A percentile compares a stretch with the other conserved stretches of the same genome.
These are phyloP conservation scores for Aspergillus quadrilineatus DNA, from an alignment of 2,329 filamentous ascomycete genomes.

Conservation along the genomic window DNA sequence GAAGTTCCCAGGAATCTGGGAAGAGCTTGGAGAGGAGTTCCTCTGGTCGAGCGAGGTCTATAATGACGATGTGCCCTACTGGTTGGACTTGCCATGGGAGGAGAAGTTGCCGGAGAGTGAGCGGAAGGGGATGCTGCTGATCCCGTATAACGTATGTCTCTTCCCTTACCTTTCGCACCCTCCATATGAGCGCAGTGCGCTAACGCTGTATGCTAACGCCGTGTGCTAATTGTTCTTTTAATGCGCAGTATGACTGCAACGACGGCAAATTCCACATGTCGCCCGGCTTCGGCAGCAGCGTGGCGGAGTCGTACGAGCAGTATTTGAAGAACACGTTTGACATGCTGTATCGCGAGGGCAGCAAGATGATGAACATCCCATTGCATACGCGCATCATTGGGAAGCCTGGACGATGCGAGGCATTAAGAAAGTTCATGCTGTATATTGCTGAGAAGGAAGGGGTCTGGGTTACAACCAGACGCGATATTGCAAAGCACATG, in stretches of 20 bases:
- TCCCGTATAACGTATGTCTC: constrained; percentile 10
- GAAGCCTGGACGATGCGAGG: constrained; percentile 52
- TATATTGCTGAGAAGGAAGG: constrained; percentile 42
- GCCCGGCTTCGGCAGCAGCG: constrained; percentile 46
- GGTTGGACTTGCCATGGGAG: constrained; percentile 55
- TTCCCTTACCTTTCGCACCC: neutral
- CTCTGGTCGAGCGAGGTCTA: constrained; percentile 54
- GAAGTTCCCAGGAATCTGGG: constrained; percentile 51
- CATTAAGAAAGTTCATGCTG: constrained; percentile 37
- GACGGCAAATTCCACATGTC: constrained; percentile 51
- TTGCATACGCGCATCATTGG: constrained; percentile 56
- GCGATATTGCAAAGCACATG: constrained; percentile 43
- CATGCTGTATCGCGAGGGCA: constrained; percentile 54
- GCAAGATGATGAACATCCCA: constrained; percentile 60
- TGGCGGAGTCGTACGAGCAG: constrained; percentile 39
- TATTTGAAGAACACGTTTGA: constrained; percentile 52
- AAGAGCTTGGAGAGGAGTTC: constrained; percentile 54
- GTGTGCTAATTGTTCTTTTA: neutral
- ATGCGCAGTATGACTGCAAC: constrained; percentile 41
- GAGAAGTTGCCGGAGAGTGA: constrained; percentile 19
- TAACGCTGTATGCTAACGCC: too few species aligned
- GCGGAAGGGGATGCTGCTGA: constrained; percentile 42
- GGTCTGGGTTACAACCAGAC: constrained; percentile 47
- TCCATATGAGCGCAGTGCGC: too few species aligned
- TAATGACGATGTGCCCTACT: constrained; percentile 58